Evolutionary conservation across 164 flowering plant genomes (phyloP), one percentile per base, ranked within the genome.

Genomic region (Paratinospora sagittata): DNA sequence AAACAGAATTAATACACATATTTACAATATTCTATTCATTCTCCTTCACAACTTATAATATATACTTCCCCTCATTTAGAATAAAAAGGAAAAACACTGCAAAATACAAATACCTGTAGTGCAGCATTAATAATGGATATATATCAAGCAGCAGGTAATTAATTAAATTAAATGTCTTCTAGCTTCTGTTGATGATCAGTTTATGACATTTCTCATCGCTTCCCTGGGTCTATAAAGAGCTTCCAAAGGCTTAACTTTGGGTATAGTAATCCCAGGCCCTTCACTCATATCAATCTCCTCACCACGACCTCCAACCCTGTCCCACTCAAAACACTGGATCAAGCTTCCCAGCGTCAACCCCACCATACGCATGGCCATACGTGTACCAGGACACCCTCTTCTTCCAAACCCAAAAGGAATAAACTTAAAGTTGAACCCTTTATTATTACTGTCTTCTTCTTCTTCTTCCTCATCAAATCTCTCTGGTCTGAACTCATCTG

Each of bases 301-400:
- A 0, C 1, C n/a, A 24, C n/a, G n/a, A n/a, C n/a, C n/a, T n/a
- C 21, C 36, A 24, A 14, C 27, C n/a, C 58, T 67, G 36, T 67
- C 58, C 70, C 70, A 67, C 10, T 43, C 70, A 24, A 67, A 67
- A 11, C 70, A 67, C 36, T 67, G 69, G 12, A 66, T 33, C 27
- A 66, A 66, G 0, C 55, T 39, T 16, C 69, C 69, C 2, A 66
- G 69, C 0, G 69, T 66, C 30, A 66, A 30, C 30, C 69, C 69
- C 21, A 66, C 55, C 69, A 67, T 67, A 6, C 70, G 57, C 70
- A 67, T 67, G 2, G 70, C 70, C 70, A 45, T 67, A n/a, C 58
- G 58, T 11, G 70, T 67, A 26, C 70, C 70, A 45, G 70, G 70
- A 21, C 70, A 43, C 21, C 70, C 70, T 30, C 70, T 43, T 21